A percentile compares a stretch with the other conserved stretches of the same genome.
Evolutionary conservation across 208 protist genomes (phyloP).

Genomic region (Acanthamoeba healyi): DNA sequence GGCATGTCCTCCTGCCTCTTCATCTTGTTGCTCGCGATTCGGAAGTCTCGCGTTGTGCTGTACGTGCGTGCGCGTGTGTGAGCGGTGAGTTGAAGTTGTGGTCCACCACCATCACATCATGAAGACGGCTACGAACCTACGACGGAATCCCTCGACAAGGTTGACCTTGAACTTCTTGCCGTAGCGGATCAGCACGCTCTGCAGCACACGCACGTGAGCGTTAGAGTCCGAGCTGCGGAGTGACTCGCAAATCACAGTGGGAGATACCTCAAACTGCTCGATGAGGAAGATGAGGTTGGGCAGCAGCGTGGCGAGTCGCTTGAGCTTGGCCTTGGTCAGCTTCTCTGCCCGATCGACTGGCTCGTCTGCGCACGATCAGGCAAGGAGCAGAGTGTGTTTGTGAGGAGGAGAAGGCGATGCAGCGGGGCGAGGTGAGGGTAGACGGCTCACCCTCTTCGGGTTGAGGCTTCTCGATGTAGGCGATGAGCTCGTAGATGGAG

Average conservation of each 20-base stretch:
- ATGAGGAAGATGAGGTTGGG: slow-evolving; percentile 74
- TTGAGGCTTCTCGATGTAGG: slow-evolving; percentile 29
- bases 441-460: neutral
- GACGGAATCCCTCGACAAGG: slow-evolving; percentile 33
- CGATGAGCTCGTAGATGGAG: slow-evolving; percentile 66
- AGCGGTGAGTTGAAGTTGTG: no score
- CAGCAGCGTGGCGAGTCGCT: slow-evolving; percentile 27
- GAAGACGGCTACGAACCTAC: neutral
- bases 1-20: slow-evolving; percentile 42
- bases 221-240: no score
- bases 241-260: neutral
- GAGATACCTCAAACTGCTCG: slow-evolving; percentile 53
- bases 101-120: neutral
- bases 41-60: slow-evolving; percentile 64
- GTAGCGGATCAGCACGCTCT: slow-evolving; percentile 47
- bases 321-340: slow-evolving; percentile 73
- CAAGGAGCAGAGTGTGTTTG: no score
- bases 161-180: slow-evolving; percentile 71
- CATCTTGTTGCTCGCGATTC: neutral
- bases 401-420: neutral
- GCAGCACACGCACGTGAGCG: neutral
- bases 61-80: neutral
- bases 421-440: no score
- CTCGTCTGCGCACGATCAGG: no score
- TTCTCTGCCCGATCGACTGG: neutral